A percentile compares a stretch with the other conserved stretches of the same genome.
phyloP scores from a whole-genome alignment of 1,139 yeast genomes.

The Hansenula sp. region DNA sequence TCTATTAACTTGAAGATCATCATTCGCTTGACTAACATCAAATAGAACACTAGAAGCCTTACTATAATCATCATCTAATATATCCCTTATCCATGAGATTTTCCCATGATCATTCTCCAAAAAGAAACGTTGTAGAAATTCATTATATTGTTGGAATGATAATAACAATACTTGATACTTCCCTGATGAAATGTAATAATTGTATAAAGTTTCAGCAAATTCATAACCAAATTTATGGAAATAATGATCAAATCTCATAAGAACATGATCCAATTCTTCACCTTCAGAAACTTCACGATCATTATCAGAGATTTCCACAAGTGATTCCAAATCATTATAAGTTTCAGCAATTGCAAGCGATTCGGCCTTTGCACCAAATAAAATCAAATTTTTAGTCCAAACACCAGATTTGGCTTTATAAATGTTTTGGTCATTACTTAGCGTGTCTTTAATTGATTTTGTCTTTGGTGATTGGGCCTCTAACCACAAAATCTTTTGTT shows the following conservation, averaged over 20 bases:
- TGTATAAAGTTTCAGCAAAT: constrained; percentile 67
- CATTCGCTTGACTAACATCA: constrained; percentile 36
- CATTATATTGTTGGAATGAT: constrained; percentile 52
- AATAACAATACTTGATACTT: constrained; percentile 52
- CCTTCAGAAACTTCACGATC: constrained; percentile 38
- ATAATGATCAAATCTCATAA: constrained; percentile 43
- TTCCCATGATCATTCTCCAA: constrained; percentile 45
- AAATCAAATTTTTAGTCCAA: constrained; percentile 57
- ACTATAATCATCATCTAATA: constrained; percentile 46
- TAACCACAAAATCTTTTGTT: constrained; percentile 30
- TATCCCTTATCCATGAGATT: constrained; percentile 73
- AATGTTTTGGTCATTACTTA: constrained; percentile 18
- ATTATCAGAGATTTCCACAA: constrained; percentile 60
- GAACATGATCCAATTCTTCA: constrained; percentile 26
- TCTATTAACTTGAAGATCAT: constrained; percentile 43
- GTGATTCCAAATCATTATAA: constrained; percentile 60
- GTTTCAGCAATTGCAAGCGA: constrained; percentile 66
- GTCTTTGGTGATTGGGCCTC: constrained; percentile 20
- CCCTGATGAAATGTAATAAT: constrained; percentile 51
- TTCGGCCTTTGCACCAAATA: constrained; percentile 42
- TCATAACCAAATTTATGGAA: constrained; percentile 61
- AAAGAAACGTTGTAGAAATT: constrained; percentile 51
- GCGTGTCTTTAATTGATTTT: constrained; percentile 20
- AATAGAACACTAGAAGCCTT: constrained; percentile 48
- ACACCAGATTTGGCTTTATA: constrained; percentile 29